These are phyloP conservation scores for Yarrowia keelungensis DNA, from an alignment of 805 yeast genomes.

Conservation along the genomic window DNA sequence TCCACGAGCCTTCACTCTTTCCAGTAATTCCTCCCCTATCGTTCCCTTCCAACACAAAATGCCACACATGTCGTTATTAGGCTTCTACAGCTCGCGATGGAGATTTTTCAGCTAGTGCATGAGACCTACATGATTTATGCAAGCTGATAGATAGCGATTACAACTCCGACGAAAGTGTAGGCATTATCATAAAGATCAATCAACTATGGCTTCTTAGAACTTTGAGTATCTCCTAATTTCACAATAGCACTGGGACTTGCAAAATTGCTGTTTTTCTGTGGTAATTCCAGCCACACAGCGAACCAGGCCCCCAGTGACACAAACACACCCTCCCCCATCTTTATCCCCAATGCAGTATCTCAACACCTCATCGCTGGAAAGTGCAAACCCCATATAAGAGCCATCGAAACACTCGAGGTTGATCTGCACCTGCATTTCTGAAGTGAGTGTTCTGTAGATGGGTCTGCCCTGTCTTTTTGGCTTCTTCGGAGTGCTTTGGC, in stretches of 20 bases:
- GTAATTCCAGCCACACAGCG: neutral
- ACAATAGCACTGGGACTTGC: slow-evolving; percentile 20
- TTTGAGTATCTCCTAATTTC: slow-evolving; percentile 10
- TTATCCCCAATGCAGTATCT: neutral
- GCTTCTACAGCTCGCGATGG: neutral
- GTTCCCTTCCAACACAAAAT: slow-evolving; percentile 22
- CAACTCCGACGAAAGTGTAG: too few relatives aligned
- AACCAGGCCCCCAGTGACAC: slow-evolving; percentile 19
- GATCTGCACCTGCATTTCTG: slow-evolving; percentile 5
- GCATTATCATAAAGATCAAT: neutral
- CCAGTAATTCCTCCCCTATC: neutral
- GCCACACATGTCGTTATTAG: slow-evolving; percentile 21
- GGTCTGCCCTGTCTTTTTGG: neutral
- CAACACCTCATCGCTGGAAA: neutral
- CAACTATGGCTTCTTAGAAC: neutral
- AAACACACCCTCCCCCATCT: slow-evolving; percentile 23
- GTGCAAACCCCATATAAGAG: neutral
- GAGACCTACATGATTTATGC: neutral
- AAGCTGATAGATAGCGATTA: neutral
- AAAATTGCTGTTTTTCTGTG: neutral
- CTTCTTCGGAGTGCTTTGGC: slow-evolving; percentile 1
- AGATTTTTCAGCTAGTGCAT: slow-evolving; percentile 6
- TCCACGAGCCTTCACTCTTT: slow-evolving; percentile 8
- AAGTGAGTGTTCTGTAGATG: slow-evolving; percentile 17
- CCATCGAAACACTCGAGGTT: slow-evolving; percentile 23